Evolutionary conservation across 78 protist genomes (phyloP), one percentile per base, ranked within the genome.

Genomic region (Dictyostelium citrinum): DNA sequence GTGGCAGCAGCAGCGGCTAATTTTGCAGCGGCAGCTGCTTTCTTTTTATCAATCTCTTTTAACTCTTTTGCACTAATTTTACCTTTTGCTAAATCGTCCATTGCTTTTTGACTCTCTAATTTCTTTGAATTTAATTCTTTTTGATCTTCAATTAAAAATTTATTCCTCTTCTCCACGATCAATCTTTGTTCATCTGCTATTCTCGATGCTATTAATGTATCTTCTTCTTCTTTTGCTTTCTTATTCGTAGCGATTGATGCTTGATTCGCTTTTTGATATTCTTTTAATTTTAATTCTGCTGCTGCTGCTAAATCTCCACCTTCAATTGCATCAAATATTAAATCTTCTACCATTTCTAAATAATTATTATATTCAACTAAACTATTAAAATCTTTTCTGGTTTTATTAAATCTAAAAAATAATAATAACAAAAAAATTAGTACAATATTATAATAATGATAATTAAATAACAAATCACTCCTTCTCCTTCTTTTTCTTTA

Each of bases 61-160:
- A 86, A 16, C 8, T 86, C 92, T 8, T 55, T 76, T 24, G 92
- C 92, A 55, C 51, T 51, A 5, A 86, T 86, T 61, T 86, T 86
- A 60, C 92, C 92, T 31, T 86, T 80, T 41, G 92, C 92, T 46
- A 86, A 76, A 77, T 86, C 92, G 43, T 86, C 80, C 76, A 86
- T 86, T 24, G 64, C 46, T 51, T 86, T 86, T 61, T 46, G 27
- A 10, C 29, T 76, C 14, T 49, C 92, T 27, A 60, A 16, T 12
- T 29, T n/a, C 43, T 77, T 86, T 7, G 58, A 14, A 5, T 24
- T 29, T 35, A 31, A 16, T 61, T 86, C 92, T 16, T 41, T 5
- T 77, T 76, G 84, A 86, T 86, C 92, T n/a, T 86, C 75, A 6
- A 29, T 29, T 27, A 22, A 12, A 41, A 37, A 86, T 24, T 37